These are phyloP conservation scores for Rhizopus delemar DNA, from an alignment of 371 early-diverging fungal genomes.

Conservation along the genomic window DNA sequence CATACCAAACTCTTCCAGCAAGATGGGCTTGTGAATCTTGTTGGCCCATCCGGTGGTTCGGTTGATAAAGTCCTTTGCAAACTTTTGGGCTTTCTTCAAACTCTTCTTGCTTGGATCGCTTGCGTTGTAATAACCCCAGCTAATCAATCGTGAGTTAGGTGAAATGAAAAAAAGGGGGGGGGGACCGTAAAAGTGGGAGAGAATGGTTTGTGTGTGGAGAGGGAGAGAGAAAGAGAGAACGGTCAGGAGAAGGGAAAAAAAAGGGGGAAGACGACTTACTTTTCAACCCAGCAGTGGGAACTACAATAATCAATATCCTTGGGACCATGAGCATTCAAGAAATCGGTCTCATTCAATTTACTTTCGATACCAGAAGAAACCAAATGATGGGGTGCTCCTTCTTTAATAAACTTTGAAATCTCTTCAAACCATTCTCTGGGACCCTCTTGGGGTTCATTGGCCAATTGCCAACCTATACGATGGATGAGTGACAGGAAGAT, in stretches of 20 bases:
- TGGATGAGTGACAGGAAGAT: too few relatives aligned
- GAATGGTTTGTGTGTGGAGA: background rate
- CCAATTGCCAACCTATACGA: conserved; percentile 45
- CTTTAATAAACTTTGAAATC: conserved; percentile 50
- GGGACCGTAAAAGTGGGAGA: background rate
- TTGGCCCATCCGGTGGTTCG: conserved; percentile 44
- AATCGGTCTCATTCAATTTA: conserved; percentile 49
- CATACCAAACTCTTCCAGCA: conserved; percentile 63
- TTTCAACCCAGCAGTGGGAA: conserved; percentile 63
- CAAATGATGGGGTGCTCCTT: conserved; percentile 49
- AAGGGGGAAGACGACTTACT: conserved; percentile 29
- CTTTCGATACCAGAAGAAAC: conserved; percentile 59
- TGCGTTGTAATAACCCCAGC: conserved; percentile 54
- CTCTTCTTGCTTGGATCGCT: conserved; percentile 19
- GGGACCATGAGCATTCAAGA: conserved; percentile 47
- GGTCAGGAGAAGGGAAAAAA: background rate
- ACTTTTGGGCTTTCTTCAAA: conserved; percentile 30
- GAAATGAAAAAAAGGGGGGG: background rate
- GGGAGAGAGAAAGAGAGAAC: background rate
- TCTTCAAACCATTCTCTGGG: conserved; percentile 51
- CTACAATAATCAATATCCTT: conserved; percentile 54
- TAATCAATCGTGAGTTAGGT: conserved; percentile 2
- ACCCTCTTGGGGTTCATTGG: conserved; percentile 47
- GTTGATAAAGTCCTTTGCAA: conserved; percentile 29
- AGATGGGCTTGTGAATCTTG: conserved; percentile 48